Evolutionary conservation across 176 grass and related monocot genomes (phyloP).

Genomic region (Oryza nivara): DNA sequence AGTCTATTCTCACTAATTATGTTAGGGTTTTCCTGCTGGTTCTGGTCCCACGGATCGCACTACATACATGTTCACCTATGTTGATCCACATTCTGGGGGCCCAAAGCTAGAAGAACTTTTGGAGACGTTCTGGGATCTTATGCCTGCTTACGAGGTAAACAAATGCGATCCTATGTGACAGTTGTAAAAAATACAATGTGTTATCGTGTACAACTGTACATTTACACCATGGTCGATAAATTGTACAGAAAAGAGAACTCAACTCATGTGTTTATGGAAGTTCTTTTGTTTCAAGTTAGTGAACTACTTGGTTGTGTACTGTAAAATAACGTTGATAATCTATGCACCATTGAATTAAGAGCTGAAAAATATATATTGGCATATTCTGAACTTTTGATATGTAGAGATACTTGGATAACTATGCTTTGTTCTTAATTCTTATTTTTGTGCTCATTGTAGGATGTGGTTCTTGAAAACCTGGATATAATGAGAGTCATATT

Average conservation of each 20-base stretch:
- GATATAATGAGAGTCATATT: constrained; percentile 91
- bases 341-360: not conserved
- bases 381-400: not conserved
- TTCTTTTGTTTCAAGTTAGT: constrained; percentile 9
- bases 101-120: constrained; percentile 88
- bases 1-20: constrained; percentile 33
- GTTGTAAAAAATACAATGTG: not conserved
- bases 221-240: not conserved
- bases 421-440: constrained; percentile 17
- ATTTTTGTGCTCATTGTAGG: constrained; percentile 52
- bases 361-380: not conserved
- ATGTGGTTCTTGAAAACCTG: constrained; percentile 63
- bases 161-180: not conserved
- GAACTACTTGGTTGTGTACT: constrained; percentile 5
- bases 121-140: constrained; percentile 88
- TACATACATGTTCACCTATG: constrained; percentile 98
- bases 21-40: constrained; percentile 92
- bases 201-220: not conserved
- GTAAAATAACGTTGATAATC: constrained; percentile 23
- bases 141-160: constrained; percentile 84
- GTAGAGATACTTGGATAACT: not conserved
- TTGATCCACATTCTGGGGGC: constrained; percentile 66
- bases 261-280: constrained; percentile 16
- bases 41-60: constrained; percentile 83
- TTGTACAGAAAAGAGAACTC: not conserved